These are phyloP conservation scores for Ganoderma meredithae DNA, from an alignment of 1,284 basidiomycete genomes.

Conservation along the genomic window DNA sequence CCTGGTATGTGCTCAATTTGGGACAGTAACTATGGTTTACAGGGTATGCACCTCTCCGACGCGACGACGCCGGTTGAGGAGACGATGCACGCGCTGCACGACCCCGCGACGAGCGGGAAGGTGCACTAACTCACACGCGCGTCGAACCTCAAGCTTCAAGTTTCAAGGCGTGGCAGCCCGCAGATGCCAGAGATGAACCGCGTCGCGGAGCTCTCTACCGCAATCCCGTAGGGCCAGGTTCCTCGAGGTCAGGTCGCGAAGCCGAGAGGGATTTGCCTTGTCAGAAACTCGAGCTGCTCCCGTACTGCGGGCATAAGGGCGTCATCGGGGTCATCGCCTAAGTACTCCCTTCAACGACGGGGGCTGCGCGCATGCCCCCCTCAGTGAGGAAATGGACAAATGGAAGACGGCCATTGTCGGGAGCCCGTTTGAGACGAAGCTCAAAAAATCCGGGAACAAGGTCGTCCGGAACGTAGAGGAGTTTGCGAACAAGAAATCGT, in stretches of 20 bases:
- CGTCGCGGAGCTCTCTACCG: constrained; percentile 36
- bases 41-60: too few species aligned
- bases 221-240: constrained; percentile 16
- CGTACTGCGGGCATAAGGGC: constrained; percentile 54
- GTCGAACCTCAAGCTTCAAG: too few species aligned
- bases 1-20: too few species aligned
- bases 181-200: too few species aligned
- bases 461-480: constrained; percentile 52
- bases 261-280: too few species aligned
- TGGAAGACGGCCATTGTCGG: constrained; percentile 34
- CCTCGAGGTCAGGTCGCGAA: too few species aligned
- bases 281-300: constrained; percentile 57
- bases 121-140: too few species aligned
- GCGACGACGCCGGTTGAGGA: too few species aligned
- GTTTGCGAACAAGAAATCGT: constrained; percentile 45
- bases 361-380: constrained; percentile 47
- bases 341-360: constrained; percentile 48
- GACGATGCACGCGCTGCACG: too few species aligned
- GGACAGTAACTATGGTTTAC: too few species aligned
- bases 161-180: too few species aligned
- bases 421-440: constrained; percentile 38
- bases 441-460: constrained; percentile 40
- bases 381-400: constrained; percentile 41
- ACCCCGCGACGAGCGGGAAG: too few species aligned
- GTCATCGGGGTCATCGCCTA: constrained; percentile 53